A percentile compares a stretch with the other conserved stretches of the same genome.
Conservation (phyloP, 2,329 filamentous ascomycete genomes). For the Curvularia lunata region DNA sequence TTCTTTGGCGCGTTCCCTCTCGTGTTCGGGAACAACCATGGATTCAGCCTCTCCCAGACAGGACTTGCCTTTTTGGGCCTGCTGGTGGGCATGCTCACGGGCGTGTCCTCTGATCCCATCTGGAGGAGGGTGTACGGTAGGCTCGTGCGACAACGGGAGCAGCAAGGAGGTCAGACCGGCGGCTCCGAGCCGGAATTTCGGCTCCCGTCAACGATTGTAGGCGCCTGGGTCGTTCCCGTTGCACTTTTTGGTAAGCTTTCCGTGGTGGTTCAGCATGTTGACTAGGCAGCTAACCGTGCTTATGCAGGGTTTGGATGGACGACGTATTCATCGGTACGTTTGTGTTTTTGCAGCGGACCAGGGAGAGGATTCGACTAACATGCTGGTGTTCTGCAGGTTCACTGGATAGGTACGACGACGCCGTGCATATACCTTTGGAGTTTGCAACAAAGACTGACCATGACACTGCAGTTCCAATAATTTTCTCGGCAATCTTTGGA, state of each 20-base stretch:
- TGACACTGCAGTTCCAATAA: slow-evolving; percentile 54
- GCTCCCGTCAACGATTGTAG: slow-evolving; percentile 70
- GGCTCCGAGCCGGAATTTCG: slow-evolving; percentile 85
- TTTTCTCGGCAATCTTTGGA: slow-evolving; percentile 57
- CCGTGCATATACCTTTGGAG: slow-evolving; percentile 24
- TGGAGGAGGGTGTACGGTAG: slow-evolving; percentile 67
- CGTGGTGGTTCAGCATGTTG: slow-evolving; percentile 31
- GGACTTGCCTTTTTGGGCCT: slow-evolving; percentile 76
- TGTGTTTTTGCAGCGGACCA: slow-evolving; percentile 54
- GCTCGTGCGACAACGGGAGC: slow-evolving; percentile 62
- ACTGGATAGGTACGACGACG: slow-evolving; percentile 56
- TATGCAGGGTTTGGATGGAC: slow-evolving; percentile 77
- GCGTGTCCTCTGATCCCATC: slow-evolving; percentile 67
- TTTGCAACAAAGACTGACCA: slow-evolving; percentile 43
- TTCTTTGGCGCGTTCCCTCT: slow-evolving; percentile 89
- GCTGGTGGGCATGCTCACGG: slow-evolving; percentile 70
- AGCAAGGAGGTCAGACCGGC: slow-evolving; percentile 59
- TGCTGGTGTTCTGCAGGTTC: slow-evolving; percentile 50
- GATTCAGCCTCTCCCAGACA: slow-evolving; percentile 77
- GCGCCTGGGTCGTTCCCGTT: slow-evolving; percentile 77
- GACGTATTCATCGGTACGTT: slow-evolving; percentile 74
- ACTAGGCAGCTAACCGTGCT: slow-evolving; percentile 36
- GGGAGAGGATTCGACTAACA: slow-evolving; percentile 45
- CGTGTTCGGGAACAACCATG: slow-evolving; percentile 76
- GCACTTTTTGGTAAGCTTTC: slow-evolving; percentile 74